These are phyloP conservation scores for Spergularia marina DNA, from an alignment of 148 eudicot species.

Conservation along the genomic window DNA sequence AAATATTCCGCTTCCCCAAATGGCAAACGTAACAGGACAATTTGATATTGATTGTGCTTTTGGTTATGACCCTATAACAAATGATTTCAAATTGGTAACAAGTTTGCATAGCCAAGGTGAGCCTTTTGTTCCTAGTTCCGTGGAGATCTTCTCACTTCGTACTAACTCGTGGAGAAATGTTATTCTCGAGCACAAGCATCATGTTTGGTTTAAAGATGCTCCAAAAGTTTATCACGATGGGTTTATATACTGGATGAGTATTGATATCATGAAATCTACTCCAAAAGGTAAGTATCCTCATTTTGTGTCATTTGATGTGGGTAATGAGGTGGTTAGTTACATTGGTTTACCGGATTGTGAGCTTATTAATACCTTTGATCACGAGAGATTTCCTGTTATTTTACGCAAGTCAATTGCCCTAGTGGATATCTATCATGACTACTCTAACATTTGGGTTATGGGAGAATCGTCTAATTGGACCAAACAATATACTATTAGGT, in stretches of 20 bases:
- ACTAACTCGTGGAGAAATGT: constrained; percentile 1
- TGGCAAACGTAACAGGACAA: neutral
- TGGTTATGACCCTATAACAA: constrained; percentile 13
- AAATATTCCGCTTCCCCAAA: neutral
- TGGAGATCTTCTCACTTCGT: constrained; percentile 18
- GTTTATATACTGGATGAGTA: constrained; percentile 13
- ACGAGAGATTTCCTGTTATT: constrained; percentile 7
- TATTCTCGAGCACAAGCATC: neutral
- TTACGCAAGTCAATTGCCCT: neutral
- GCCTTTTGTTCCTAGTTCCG: neutral
- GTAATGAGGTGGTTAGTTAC: constrained; percentile 9
- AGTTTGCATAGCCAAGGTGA: neutral
- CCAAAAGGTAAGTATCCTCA: constrained; percentile 16
- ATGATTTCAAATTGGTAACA: constrained; percentile 22
- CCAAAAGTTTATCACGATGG: constrained; percentile 16
- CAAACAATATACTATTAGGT: neutral
- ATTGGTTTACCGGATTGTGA: constrained; percentile 9
- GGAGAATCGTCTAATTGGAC: neutral
- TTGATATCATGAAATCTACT: neutral
- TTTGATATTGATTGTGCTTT: constrained; percentile 18
- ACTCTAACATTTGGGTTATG: constrained; percentile 20
- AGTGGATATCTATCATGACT: neutral
- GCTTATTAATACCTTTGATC: neutral
- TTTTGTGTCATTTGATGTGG: constrained; percentile 17
- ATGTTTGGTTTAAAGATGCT: neutral